Evolutionary conservation across 139 green algal genomes (phyloP).

Genomic region (Chlamydomonas asymmetrica): DNA sequence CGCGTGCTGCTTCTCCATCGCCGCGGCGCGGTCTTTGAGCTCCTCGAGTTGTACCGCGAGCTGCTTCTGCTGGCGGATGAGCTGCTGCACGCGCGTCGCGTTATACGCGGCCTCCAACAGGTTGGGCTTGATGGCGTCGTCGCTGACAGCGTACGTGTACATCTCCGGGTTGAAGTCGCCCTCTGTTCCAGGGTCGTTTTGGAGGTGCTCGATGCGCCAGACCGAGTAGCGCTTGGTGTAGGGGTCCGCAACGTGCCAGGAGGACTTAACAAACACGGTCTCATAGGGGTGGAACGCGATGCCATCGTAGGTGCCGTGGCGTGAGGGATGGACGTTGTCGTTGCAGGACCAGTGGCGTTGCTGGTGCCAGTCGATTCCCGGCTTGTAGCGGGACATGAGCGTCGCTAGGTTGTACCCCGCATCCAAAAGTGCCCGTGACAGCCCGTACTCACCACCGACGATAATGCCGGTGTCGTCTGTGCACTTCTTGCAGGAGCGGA

Average conservation of each 20-base stretch:
- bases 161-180: slow-evolving; percentile 63
- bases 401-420: slow-evolving; percentile 70
- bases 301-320: slow-evolving; percentile 72
- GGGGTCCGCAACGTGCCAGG: slow-evolving; percentile 75
- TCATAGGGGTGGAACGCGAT: slow-evolving; percentile 80
- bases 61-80: slow-evolving; percentile 8
- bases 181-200: slow-evolving; percentile 56
- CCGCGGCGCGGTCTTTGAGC: too few relatives aligned
- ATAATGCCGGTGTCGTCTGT: slow-evolving; percentile 34
- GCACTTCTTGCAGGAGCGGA: slow-evolving; percentile 77
- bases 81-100: slow-evolving; percentile 18
- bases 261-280: slow-evolving; percentile 79
- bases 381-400: slow-evolving; percentile 66
- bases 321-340: slow-evolving; percentile 74
- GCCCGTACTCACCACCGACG: slow-evolving; percentile 72
- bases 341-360: slow-evolving; percentile 64
- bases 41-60: too few relatives aligned
- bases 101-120: slow-evolving; percentile 25
- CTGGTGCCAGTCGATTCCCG: slow-evolving; percentile 39
- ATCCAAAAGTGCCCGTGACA: slow-evolving; percentile 55
- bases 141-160: slow-evolving; percentile 56
- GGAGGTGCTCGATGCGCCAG: slow-evolving; percentile 45
- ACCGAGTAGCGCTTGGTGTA: slow-evolving; percentile 62
- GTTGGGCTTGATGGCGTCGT: slow-evolving; percentile 11
- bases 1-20: too few relatives aligned